These are phyloP conservation scores for Paramecium biaurelia DNA, from an alignment of 73 alveolate species.

Conservation along the genomic window DNA sequence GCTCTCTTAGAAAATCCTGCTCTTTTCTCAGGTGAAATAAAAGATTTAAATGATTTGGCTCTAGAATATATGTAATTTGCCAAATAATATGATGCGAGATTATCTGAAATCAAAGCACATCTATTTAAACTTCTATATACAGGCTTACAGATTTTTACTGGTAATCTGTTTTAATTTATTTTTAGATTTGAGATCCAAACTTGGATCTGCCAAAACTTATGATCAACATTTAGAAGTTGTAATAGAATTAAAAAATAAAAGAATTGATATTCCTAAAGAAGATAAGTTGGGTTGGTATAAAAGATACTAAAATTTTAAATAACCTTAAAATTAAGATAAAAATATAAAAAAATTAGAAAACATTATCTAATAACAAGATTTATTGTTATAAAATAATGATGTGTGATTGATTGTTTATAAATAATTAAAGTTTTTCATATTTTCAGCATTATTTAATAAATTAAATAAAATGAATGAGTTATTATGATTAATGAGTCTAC, in stretches of 20 bases:
- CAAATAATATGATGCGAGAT: slow-evolving; percentile 5
- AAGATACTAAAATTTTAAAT: slow-evolving; percentile 31
- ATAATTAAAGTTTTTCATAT: neutral
- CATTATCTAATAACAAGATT: neutral
- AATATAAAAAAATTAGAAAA: neutral
- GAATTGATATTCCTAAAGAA: neutral
- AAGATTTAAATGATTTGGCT: slow-evolving; percentile 61
- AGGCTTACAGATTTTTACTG: slow-evolving; percentile 30
- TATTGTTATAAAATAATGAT: neutral
- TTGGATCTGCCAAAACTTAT: slow-evolving; percentile 51
- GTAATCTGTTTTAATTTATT: neutral
- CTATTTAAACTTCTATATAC: slow-evolving; percentile 49
- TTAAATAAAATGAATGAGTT: neutral
- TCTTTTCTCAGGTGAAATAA: slow-evolving; percentile 55
- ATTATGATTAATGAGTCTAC: neutral
- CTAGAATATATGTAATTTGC: slow-evolving; percentile 55
- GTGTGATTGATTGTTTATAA: neutral
- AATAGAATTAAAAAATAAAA: slow-evolving; percentile 11
- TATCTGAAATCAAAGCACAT: slow-evolving; percentile 43
- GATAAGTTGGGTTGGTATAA: slow-evolving; percentile 64
- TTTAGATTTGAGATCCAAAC: slow-evolving; percentile 54
- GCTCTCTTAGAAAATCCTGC: slow-evolving; percentile 79
- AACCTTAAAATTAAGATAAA: neutral
- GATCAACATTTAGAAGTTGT: slow-evolving; percentile 53
- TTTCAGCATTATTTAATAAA: neutral